phyloP scores from a whole-genome alignment of 2,329 filamentous ascomycete genomes.

The Neofusicoccum laricinum region DNA sequence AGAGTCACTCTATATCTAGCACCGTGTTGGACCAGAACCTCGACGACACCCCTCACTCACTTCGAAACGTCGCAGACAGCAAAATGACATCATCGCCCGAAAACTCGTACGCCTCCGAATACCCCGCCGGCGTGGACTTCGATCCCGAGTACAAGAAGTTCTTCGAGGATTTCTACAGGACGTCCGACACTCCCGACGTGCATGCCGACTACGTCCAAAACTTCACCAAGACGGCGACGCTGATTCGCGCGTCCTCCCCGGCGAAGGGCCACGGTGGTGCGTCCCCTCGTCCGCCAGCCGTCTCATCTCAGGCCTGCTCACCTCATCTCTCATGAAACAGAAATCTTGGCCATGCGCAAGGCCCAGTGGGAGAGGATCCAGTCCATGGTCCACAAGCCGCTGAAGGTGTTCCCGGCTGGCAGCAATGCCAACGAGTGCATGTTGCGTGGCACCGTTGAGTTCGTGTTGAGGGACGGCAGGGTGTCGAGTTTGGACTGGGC shows the following conservation, averaged over 20 bases:
- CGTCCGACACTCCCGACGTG: constrained; percentile 48
- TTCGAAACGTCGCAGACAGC: no score
- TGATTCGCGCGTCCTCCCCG: constrained; percentile 52
- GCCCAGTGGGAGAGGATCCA: constrained; percentile 53
- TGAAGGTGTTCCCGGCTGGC: constrained; percentile 52
- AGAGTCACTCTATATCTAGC: no score
- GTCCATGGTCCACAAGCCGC: constrained; percentile 43
- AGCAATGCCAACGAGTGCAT: constrained; percentile 48
- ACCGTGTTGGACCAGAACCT: no score
- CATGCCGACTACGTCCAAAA: constrained; percentile 48
- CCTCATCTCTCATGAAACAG: constrained; percentile 26
- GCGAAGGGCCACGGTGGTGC: constrained; percentile 45
- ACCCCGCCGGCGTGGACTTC: constrained; percentile 31
- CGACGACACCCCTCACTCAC: no score
- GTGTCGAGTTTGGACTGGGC: constrained; percentile 51
- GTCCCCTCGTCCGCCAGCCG: background rate
- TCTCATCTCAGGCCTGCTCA: background rate
- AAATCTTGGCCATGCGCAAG: constrained; percentile 50
- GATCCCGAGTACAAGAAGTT: constrained; percentile 42
- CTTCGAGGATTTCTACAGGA: constrained; percentile 48
- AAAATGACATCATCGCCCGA: background rate
- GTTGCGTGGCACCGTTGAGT: constrained; percentile 53
- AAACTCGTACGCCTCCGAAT: constrained; percentile 31
- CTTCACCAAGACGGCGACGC: constrained; percentile 49
- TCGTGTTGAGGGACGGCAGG: constrained; percentile 51